phyloP scores from a whole-genome alignment of 208 protist genomes.

The Eutreptiella sp. region DNA sequence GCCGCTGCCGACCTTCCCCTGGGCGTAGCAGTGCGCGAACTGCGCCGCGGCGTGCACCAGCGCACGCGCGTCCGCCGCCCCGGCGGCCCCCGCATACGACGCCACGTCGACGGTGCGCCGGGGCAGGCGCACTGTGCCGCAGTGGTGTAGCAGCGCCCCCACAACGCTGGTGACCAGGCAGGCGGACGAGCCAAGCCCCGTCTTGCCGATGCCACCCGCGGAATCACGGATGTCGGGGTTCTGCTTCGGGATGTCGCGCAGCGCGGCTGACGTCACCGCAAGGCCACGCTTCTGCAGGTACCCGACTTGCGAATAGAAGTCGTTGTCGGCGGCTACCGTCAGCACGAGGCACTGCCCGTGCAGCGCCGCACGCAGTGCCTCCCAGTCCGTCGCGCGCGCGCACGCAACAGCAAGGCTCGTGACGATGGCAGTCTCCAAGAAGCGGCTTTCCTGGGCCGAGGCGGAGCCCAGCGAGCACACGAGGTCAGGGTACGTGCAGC shows the following conservation, averaged over 20 bases:
- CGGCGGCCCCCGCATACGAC: too few species aligned
- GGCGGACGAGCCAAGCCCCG: constrained; percentile 84
- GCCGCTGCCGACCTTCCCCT: constrained; percentile 91
- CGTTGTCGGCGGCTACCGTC: constrained; percentile 62
- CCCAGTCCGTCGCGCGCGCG: constrained; percentile 23
- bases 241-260: constrained; percentile 55
- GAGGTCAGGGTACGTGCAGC: constrained; percentile 11
- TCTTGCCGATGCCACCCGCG: constrained; percentile 75
- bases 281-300: constrained; percentile 52
- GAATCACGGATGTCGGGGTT: constrained; percentile 44
- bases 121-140: too few species aligned
- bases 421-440: constrained; percentile 62
- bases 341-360: constrained; percentile 48
- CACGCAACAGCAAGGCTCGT: constrained; percentile 44
- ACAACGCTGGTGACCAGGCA: constrained; percentile 82
- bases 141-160: not conserved
- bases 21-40: constrained; percentile 82
- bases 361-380: constrained; percentile 12
- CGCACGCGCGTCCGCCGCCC: constrained; percentile 26
- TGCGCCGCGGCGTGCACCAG: constrained; percentile 82
- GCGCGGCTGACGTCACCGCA: constrained; percentile 45
- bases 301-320: constrained; percentile 82
- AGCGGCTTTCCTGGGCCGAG: constrained; percentile 49
- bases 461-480: constrained; percentile 47
- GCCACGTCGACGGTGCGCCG: too few species aligned